Conservation (phyloP, 352 stramenopile species). For the Pythium sukuiense region DNA sequence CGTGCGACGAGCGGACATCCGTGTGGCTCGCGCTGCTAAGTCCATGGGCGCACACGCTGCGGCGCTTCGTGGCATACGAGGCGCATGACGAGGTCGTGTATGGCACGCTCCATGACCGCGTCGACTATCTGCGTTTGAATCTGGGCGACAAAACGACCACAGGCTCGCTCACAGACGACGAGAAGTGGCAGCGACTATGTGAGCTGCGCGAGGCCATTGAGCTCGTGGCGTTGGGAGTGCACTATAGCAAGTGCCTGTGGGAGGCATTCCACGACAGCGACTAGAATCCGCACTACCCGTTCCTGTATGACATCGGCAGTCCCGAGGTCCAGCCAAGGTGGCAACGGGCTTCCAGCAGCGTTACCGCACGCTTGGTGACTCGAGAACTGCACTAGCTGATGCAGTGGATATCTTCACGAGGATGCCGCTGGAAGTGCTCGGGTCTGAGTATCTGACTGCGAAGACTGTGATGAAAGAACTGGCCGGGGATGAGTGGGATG, state of each 20-base stretch:
- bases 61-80: neutral
- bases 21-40: neutral
- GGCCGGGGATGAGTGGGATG: conserved; percentile 11
- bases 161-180: neutral
- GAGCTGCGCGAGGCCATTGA: conserved; percentile 14
- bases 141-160: neutral
- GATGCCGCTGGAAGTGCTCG: neutral
- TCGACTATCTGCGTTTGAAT: conserved; percentile 8
- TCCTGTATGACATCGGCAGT: conserved; percentile 1
- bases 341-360: conserved; percentile 10
- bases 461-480: neutral
- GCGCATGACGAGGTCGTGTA: conserved; percentile 9
- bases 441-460: conserved; percentile 6
- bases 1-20: no score
- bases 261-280: conserved; percentile 2
- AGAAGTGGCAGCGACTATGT: conserved; percentile 11
- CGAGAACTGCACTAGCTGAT: neutral
- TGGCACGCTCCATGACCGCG: conserved; percentile 16
- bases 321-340: neutral
- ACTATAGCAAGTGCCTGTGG: conserved; percentile 12
- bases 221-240: conserved; percentile 12
- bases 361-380: neutral
- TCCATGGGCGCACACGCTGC: conserved; percentile 1
- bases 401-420: conserved; percentile 14
- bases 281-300: neutral